Base-by-base conservation (phyloP, 1,284 basidiomycete species). In the Testicularia cyperi region DNA sequence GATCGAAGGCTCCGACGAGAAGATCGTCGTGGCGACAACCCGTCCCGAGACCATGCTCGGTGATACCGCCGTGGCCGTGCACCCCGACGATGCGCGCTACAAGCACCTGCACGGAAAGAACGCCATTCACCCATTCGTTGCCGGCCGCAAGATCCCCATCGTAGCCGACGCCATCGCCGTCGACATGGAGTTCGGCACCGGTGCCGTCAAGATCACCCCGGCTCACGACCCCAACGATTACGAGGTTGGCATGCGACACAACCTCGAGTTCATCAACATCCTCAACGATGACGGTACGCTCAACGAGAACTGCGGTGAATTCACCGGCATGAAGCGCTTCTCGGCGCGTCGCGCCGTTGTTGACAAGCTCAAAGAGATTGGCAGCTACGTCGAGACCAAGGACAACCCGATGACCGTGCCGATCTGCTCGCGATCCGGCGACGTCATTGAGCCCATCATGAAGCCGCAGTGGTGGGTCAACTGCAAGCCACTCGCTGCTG, bases 391-490 rank as follows among this genome's bases (percentile, higher is more conserved):
- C 39, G 92, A 94, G 78, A 87, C 86, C 22, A 94, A 91, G 78
- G 91, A 97, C 63, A 75, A 75, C 49, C 70, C 70, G 9, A 75
- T 75, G 73, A 70, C 60, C 29, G 64, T 75, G n/a, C 73, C 73
- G 41, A 66, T 75, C 47, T 75, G 73, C 64, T 63, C 60, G 29
- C 57, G 68, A 13, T 74, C 72, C 15, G 94, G 94, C 3, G 95
- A 98, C 77, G 79, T 98, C 41, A 96, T 98, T 65, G 95, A 98
- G 78, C 88, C 90, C 6, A 81, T 97, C 26, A 82, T 98, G 75
- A 98, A 97, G 79, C 95, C 95, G 0, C 95, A 99, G 77, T 98
- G 95, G 95, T 99, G 92, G 92, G 88, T 98, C 37, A 86, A 87
- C 78, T 95, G 91, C 81, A 86, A 90, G 77, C 88, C 88, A 2